Percentiles rank a stretch among this genome's conserved stretches.
phyloP scores from a whole-genome alignment of 2,329 filamentous ascomycete species.

The Pseudogymnoascus sp. region DNA sequence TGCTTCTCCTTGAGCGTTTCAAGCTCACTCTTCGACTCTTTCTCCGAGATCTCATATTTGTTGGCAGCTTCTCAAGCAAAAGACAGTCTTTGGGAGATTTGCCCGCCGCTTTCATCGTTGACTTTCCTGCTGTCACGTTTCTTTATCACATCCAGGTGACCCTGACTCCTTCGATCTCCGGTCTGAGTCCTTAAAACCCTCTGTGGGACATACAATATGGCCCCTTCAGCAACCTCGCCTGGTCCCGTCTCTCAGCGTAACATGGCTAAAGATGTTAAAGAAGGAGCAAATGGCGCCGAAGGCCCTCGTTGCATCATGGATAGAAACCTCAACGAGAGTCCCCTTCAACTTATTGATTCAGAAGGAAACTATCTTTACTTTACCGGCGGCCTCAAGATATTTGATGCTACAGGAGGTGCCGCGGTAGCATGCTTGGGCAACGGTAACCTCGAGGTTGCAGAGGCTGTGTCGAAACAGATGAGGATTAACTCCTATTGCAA shows the following conservation, averaged over 20 bases:
- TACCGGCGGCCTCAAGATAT: constrained; percentile 46
- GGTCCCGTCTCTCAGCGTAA: neutral
- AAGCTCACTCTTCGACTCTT: neutral
- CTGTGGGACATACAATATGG: neutral
- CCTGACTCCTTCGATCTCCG: neutral
- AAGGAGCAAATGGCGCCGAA: neutral
- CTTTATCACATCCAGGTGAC: neutral
- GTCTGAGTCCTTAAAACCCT: neutral
- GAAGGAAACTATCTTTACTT: constrained; percentile 25
- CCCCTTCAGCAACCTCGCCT: neutral
- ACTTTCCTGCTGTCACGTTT: neutral
- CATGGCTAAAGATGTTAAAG: neutral
- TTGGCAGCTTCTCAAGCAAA: neutral
- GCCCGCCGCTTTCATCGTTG: neutral
- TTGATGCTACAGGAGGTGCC: constrained; percentile 67
- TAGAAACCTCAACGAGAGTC: constrained; percentile 24
- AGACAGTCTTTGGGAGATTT: neutral
- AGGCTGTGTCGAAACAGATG: constrained; percentile 53
- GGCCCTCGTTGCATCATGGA: constrained; percentile 16
- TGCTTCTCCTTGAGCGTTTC: neutral
- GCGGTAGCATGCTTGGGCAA: constrained; percentile 67
- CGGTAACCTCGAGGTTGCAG: constrained; percentile 49
- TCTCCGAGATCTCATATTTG: neutral
- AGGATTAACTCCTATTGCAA: constrained; percentile 47
- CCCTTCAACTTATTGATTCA: constrained; percentile 21